A percentile compares a stretch with the other conserved stretches of the same genome.
phyloP scores from a whole-genome alignment of 164 flowering plant species.

The Vitis labrusca region DNA sequence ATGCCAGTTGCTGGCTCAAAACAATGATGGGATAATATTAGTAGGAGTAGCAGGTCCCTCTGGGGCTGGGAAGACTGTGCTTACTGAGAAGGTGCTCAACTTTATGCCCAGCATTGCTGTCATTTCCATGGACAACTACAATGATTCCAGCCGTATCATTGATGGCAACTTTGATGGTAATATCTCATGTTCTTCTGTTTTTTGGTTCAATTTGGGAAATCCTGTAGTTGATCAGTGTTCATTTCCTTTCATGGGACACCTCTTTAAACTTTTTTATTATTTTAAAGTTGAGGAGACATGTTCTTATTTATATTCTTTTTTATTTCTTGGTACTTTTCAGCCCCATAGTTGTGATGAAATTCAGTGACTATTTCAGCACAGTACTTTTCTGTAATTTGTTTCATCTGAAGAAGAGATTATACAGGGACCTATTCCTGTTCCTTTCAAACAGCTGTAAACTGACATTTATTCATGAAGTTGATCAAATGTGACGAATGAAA shows the following conservation, averaged over 20 bases:
- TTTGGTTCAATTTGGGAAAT: neutral
- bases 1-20: conserved; percentile 86
- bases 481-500: neutral
- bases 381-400: no score
- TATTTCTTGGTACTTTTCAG: no score
- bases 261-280: no score
- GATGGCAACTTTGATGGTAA: conserved; percentile 98
- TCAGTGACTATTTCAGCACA: no score
- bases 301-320: no score
- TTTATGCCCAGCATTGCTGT: conserved; percentile 93
- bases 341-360: no score
- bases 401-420: no score
- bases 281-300: no score
- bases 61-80: conserved; percentile 95
- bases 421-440: no score
- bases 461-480: no score
- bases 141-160: conserved; percentile 81
- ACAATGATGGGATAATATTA: conserved; percentile 78
- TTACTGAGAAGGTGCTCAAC: conserved; percentile 90
- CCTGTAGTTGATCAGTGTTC: neutral
- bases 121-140: conserved; percentile 93
- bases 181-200: conserved; percentile 5
- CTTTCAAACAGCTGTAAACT: no score
- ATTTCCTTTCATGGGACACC: no score
- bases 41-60: conserved; percentile 96